Evolutionary conservation across 192 early-diverging fungal genomes (phyloP).

Genomic region (Gorgonomyces haynaldii): DNA sequence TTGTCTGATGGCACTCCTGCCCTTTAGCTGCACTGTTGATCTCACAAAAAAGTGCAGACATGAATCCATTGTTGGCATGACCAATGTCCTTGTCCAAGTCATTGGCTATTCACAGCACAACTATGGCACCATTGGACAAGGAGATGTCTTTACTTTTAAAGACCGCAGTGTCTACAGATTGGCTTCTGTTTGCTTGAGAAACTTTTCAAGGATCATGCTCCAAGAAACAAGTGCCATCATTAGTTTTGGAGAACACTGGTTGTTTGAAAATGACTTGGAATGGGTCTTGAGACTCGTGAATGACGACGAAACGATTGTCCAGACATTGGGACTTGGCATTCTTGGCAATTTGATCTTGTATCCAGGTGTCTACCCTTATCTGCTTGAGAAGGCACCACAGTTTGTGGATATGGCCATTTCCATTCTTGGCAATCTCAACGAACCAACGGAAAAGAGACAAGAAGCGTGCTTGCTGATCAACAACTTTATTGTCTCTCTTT

Average conservation of each 20-base stretch:
- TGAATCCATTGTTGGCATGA: slow-evolving; percentile 1
- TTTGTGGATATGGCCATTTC: slow-evolving; percentile 26
- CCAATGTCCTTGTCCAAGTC: slow-evolving; percentile 17
- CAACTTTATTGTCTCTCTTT: slow-evolving; percentile 26
- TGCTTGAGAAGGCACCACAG: slow-evolving; percentile 17
- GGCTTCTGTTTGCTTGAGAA: slow-evolving; percentile 14
- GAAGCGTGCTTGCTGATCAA: slow-evolving; percentile 23
- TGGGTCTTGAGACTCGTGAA: slow-evolving; percentile 24
- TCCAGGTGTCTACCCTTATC: slow-evolving; percentile 12
- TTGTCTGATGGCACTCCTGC: too few species aligned
- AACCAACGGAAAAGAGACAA: slow-evolving; percentile 13
- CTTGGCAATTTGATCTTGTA: slow-evolving; percentile 25
- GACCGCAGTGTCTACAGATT: slow-evolving; percentile 21
- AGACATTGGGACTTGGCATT: slow-evolving; percentile 28
- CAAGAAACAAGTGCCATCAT: background rate
- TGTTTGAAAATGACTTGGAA: slow-evolving; percentile 21
- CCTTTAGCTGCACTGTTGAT: too few species aligned
- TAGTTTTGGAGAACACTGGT: slow-evolving; percentile 29
- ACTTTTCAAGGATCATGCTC: slow-evolving; percentile 13
- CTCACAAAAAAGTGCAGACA: too few species aligned
- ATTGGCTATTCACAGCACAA: slow-evolving; percentile 17
- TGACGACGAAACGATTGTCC: slow-evolving; percentile 19
- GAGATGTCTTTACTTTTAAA: slow-evolving; percentile 17
- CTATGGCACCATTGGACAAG: slow-evolving; percentile 12
- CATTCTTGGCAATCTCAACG: slow-evolving; percentile 10